These are phyloP conservation scores for Arxiozyma bovina DNA, from an alignment of 1,139 yeast species.

Conservation along the genomic window DNA sequence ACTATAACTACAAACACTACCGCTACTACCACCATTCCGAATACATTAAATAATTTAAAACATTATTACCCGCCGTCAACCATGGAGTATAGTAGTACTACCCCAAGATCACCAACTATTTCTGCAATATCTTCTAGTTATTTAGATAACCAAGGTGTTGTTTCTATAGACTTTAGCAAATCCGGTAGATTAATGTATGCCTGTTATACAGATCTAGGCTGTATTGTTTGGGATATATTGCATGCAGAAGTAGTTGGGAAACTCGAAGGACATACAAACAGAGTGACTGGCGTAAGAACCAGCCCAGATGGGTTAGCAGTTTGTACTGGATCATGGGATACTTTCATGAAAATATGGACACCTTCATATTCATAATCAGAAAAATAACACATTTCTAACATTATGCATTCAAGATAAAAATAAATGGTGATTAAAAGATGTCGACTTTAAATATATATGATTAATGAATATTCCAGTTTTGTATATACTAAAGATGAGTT, in stretches of 20 bases:
- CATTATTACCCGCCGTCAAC: constrained; percentile 11
- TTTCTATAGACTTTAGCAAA: constrained; percentile 61
- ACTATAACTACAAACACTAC: neutral
- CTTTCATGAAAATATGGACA: constrained; percentile 59
- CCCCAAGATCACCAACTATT: constrained; percentile 13
- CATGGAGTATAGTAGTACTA: constrained; percentile 9
- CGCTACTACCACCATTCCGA: neutral
- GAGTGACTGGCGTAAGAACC: constrained; percentile 54
- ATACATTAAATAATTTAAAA: no score
- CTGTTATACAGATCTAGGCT: constrained; percentile 68
- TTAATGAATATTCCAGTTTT: neutral
- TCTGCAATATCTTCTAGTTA: constrained; percentile 22
- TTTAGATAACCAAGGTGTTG: constrained; percentile 54
- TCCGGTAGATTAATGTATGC: constrained; percentile 71
- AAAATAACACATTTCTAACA: neutral
- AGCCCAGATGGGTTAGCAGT: constrained; percentile 71
- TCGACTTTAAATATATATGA: neutral
- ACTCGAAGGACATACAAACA: constrained; percentile 49
- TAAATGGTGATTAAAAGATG: neutral
- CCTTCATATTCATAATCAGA: constrained; percentile 29
- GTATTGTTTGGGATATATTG: constrained; percentile 72
- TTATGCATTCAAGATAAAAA: neutral
- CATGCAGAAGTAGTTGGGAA: constrained; percentile 58
- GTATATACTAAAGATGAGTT: no score
- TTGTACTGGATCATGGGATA: constrained; percentile 66